These are phyloP conservation scores for Neurospora sp. DNA, from an alignment of 495 filamentous ascomycete genomes.

Conservation along the genomic window DNA sequence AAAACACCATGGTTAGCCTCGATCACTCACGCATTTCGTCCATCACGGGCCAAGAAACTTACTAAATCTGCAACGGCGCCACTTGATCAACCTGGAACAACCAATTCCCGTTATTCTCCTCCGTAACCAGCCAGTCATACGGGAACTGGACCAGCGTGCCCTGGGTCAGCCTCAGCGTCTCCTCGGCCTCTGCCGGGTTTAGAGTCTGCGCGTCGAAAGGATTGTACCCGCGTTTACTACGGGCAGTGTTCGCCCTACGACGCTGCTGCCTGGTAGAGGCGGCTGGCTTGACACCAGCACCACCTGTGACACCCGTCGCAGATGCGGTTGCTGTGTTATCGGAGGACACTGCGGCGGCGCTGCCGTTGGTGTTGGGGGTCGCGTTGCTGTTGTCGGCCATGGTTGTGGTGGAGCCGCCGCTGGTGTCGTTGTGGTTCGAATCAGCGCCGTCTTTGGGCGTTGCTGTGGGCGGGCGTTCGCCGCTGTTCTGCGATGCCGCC, in stretches of 20 bases:
- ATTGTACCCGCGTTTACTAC: constrained; percentile 60
- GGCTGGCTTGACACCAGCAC: constrained; percentile 4
- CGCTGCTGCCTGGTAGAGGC: constrained; percentile 36
- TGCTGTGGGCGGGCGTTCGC: not conserved
- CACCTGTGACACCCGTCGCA: not conserved
- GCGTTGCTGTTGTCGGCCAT: not conserved
- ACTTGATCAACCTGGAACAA: constrained; percentile 92
- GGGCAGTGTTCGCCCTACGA: constrained; percentile 67
- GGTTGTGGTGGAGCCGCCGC: constrained; percentile 8
- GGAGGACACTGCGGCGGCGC: not conserved
- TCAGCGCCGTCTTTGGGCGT: not conserved
- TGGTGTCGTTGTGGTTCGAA: constrained; percentile 2
- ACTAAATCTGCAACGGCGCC: constrained; percentile 97
- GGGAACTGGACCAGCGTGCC: constrained; percentile 86
- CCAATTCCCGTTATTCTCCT: constrained; percentile 92
- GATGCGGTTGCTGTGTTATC: not conserved
- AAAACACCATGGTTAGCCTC: not conserved
- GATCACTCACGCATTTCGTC: not conserved
- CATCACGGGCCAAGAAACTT: constrained; percentile 32
- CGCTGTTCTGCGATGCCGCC: not conserved
- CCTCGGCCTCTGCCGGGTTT: constrained; percentile 62
- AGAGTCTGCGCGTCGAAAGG: constrained; percentile 59
- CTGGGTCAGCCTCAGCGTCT: constrained; percentile 71
- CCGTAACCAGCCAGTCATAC: constrained; percentile 85
- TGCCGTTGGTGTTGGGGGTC: constrained; percentile 3